Conservation (phyloP, 176 grass and related monocot species). For the Lolium multiflorum region DNA sequence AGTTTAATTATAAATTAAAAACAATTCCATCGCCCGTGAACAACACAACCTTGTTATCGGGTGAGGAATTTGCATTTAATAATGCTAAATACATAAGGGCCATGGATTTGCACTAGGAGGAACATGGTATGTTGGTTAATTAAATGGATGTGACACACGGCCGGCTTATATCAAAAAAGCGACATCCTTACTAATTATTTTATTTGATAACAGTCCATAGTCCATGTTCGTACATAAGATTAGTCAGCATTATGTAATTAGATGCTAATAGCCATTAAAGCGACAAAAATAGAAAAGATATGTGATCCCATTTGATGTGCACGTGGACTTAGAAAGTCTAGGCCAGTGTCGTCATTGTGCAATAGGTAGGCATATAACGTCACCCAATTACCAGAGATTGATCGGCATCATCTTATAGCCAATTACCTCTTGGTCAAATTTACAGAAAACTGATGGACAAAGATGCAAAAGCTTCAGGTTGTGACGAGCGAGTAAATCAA, state of each 20-base stretch:
- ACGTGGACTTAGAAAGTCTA: slow-evolving; percentile 25
- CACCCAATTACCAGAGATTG: not conserved
- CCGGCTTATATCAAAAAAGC: not conserved
- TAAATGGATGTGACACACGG: not conserved
- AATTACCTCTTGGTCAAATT: not conserved
- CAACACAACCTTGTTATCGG: not conserved
- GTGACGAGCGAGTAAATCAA: not conserved
- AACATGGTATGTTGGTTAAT: not conserved
- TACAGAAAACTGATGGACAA: not conserved
- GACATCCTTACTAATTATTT: not conserved
- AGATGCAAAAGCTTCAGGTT: not conserved
- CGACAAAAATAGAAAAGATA: not conserved
- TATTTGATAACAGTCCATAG: not conserved
- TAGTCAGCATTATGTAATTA: not conserved
- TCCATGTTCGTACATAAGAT: not conserved
- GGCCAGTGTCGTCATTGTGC: not conserved
- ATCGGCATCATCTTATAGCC: not conserved
- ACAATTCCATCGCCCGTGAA: accelerated
- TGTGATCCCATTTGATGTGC: not conserved
- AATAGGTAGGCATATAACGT: not conserved
- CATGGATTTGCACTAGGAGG: not conserved
- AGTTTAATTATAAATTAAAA: not conserved
- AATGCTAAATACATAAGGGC: not conserved
- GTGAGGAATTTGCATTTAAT: not conserved
- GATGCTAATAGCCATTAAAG: not conserved